Evolutionary conservation across 2,329 filamentous ascomycete genomes (phyloP), one percentile per base, ranked within the genome.

Genomic region (Furcasterigmium sp.): DNA sequence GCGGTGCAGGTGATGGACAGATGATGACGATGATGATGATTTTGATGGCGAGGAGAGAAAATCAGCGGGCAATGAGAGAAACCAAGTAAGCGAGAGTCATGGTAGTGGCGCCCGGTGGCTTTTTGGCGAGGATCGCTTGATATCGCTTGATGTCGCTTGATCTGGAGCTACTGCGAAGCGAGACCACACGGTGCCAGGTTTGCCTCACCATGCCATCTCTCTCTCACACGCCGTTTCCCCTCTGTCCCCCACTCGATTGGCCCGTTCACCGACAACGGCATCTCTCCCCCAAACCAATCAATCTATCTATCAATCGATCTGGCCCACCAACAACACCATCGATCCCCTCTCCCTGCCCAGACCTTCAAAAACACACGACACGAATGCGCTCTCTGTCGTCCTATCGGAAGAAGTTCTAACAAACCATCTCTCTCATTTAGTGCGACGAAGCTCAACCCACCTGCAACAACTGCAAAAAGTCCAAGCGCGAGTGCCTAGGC

Each of bases 401-500:
- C n/a, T n/a, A n/a, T n/a, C n/a, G n/a, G n/a, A n/a, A n/a, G n/a
- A n/a, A n/a, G n/a, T n/a, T n/a, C 53, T 38, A 48, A 48, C 53
- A n/a, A n/a, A n/a, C n/a, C n/a, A 38, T 41, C 51, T 46, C 53
- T 45, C 43, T 52, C 47, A 50, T 49, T 47, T 54, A 96, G 93
- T 98, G 93, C 70, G 93, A 97, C 78, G 93, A 98, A 74, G 83
- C 82, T 48, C 90, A 95, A 65, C 93, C 93, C 18, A 83, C 85
- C 47, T 98, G 93, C 73, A 84, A 89, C 68, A 89, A 93, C 60
- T 93, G 87, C 69, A 84, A 85, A 59, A 93, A 93, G 64, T 90
- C 85, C 53, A 93, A 91, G 68, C 86, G 87, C 58, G 87, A 91
- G 56, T 93, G 87, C 59, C 62, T 90, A 39, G 87, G 87, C 43